Conservation (phyloP, 2,329 filamentous ascomycete genomes). For the Beauveria sp. region DNA sequence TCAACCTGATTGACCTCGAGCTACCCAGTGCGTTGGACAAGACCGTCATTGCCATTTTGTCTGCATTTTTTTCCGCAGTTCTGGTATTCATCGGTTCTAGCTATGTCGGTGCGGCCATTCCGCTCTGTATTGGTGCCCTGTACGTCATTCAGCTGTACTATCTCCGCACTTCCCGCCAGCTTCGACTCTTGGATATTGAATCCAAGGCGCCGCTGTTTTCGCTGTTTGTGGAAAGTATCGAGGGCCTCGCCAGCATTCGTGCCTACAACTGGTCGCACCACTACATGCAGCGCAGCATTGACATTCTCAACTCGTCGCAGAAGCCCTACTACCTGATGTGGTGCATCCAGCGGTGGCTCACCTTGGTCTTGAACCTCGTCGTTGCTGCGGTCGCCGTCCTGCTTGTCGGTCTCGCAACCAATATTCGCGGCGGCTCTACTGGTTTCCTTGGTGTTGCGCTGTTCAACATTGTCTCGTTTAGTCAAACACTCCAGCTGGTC, state of each 20-base stretch:
- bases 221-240: conserved; percentile 20
- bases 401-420: conserved; percentile 36
- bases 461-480: conserved; percentile 23
- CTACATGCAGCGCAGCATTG: conserved; percentile 16
- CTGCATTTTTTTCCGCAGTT: conserved; percentile 21
- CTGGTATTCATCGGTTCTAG: conserved; percentile 39
- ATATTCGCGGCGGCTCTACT: conserved; percentile 22
- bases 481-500: conserved; percentile 21
- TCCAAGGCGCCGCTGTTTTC: conserved; percentile 24
- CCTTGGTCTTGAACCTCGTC: conserved; percentile 36
- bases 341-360: conserved; percentile 42
- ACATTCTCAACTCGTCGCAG: conserved; percentile 26
- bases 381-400: conserved; percentile 38
- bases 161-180: conserved; percentile 24
- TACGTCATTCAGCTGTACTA: conserved; percentile 23
- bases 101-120: conserved; percentile 38
- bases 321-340: conserved; percentile 33
- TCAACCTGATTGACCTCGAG: conserved; percentile 30
- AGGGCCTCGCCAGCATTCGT: conserved; percentile 23
- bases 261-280: conserved; percentile 24
- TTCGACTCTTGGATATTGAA: conserved; percentile 24
- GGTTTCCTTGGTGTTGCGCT: conserved; percentile 22
- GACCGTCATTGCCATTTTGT: conserved; percentile 17
- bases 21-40: conserved; percentile 25
- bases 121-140: conserved; percentile 23